Conservation (phyloP, 345 rosid species). For the Eucalyptus pauciflora region DNA sequence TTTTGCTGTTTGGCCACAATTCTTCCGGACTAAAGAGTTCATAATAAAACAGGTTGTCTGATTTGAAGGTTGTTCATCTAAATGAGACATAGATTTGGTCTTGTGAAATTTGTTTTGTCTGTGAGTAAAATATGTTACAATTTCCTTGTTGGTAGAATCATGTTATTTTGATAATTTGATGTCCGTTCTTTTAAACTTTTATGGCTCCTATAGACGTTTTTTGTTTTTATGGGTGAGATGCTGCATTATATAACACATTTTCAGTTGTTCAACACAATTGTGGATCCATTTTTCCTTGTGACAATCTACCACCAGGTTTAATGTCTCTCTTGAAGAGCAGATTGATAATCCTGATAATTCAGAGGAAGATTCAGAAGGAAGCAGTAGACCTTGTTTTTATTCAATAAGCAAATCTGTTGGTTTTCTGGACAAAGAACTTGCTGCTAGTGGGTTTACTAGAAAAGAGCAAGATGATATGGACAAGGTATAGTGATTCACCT, state of each 20-base stretch:
- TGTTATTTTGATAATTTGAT: background rate
- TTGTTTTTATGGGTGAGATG: background rate
- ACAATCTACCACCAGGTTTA: slow-evolving; percentile 30
- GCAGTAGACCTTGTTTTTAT: slow-evolving; percentile 53
- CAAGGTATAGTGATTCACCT: slow-evolving; percentile 21
- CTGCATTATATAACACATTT: background rate
- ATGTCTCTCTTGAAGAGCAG: slow-evolving; percentile 46
- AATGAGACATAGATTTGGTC: background rate
- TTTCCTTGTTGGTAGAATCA: background rate
- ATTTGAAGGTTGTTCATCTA: background rate
- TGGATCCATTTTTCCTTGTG: background rate
- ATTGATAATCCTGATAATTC: slow-evolving; percentile 21
- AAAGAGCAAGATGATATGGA: slow-evolving; percentile 79
- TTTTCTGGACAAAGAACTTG: slow-evolving; percentile 71
- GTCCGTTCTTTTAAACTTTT: background rate
- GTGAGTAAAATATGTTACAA: background rate
- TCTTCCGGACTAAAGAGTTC: background rate
- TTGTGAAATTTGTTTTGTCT: background rate
- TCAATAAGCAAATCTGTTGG: slow-evolving; percentile 59
- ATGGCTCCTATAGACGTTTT: background rate
- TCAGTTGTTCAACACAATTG: background rate
- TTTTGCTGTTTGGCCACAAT: background rate
- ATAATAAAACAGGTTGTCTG: background rate
- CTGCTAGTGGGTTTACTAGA: slow-evolving; percentile 86
- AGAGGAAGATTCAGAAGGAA: slow-evolving; percentile 34